phyloP scores from a whole-genome alignment of 2,329 filamentous ascomycete genomes.

The Neonectria faginata region DNA sequence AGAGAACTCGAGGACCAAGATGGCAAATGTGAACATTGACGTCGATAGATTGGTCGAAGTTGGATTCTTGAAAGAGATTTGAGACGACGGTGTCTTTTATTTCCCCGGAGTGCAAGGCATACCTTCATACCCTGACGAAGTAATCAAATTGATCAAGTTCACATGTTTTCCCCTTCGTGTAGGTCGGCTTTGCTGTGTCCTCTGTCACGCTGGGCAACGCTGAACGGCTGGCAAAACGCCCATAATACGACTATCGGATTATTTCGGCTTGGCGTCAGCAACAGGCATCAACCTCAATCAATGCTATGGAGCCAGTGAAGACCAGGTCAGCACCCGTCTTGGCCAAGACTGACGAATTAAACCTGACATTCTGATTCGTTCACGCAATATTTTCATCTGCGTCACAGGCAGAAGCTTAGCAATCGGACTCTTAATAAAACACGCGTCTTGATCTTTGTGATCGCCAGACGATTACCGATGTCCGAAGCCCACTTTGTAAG shows the following conservation, averaged over 20 bases:
- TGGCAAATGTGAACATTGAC: slow-evolving; percentile 63
- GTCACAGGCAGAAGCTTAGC: neutral
- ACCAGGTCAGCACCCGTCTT: neutral
- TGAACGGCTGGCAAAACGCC: too few relatives aligned
- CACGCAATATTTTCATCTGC: neutral
- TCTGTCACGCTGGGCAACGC: too few relatives aligned
- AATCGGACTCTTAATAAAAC: neutral
- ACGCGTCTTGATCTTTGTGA: neutral
- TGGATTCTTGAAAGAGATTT: slow-evolving; percentile 75
- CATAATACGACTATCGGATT: too few relatives aligned
- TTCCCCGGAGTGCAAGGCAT: neutral
- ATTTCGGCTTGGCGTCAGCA: neutral
- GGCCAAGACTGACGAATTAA: neutral
- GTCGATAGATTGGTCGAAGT: slow-evolving; percentile 72
- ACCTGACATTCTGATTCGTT: neutral
- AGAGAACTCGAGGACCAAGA: slow-evolving; percentile 73
- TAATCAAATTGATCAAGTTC: neutral
- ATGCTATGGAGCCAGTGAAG: neutral
- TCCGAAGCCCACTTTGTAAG: neutral
- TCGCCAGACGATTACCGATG: neutral
- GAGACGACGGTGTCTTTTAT: neutral
- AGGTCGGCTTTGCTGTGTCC: too few relatives aligned
- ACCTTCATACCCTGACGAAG: neutral
- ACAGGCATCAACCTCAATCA: neutral
- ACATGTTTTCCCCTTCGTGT: too few relatives aligned